phyloP scores from a whole-genome alignment of 2,329 filamentous ascomycete species.

The Fusarium algeriense region DNA sequence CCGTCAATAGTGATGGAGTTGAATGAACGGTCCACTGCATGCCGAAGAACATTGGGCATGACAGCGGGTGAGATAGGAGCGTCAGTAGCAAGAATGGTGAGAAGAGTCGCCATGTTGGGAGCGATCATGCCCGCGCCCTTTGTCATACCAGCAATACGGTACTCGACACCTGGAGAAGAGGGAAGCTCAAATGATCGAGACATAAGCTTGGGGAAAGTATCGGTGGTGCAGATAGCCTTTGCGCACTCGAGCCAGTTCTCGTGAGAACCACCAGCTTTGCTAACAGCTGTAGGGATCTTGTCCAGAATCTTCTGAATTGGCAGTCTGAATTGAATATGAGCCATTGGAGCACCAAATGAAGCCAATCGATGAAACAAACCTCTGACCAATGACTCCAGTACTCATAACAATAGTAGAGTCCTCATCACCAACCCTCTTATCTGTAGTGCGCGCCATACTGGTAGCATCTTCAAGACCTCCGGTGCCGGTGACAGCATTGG shows the following conservation, averaged over 20 bases:
- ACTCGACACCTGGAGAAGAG: conserved; percentile 79
- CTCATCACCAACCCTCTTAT: conserved; percentile 67
- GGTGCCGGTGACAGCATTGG: conserved; percentile 95
- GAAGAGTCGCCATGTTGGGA: conserved; percentile 97
- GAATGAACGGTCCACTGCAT: conserved; percentile 86
- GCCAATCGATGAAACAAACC: conserved; percentile 59
- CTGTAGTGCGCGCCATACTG: conserved; percentile 83
- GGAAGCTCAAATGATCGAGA: conserved; percentile 88
- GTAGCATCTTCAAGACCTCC: conserved; percentile 89
- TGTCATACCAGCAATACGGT: conserved; percentile 92
- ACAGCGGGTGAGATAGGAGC: conserved; percentile 78
- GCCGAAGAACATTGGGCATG: conserved; percentile 76
- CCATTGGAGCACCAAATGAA: conserved; percentile 7
- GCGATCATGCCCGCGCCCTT: conserved; percentile 99
- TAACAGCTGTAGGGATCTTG: conserved; percentile 82
- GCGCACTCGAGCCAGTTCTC: conserved; percentile 89
- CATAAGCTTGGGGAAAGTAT: conserved; percentile 96
- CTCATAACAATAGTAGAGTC: conserved; percentile 92
- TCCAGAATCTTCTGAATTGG: conserved; percentile 91
- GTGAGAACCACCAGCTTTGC: conserved; percentile 79
- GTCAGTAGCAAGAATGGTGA: conserved; percentile 93
- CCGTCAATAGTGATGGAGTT: conserved; percentile 98
- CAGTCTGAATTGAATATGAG: conserved; percentile 63
- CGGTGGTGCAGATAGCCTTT: conserved; percentile 95
- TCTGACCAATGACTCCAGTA: conserved; percentile 96